Evolutionary conservation across 2,329 filamentous ascomycete species (phyloP), one percentile per base, ranked within the genome.

Genomic region (Colletotrichum sp.): DNA sequence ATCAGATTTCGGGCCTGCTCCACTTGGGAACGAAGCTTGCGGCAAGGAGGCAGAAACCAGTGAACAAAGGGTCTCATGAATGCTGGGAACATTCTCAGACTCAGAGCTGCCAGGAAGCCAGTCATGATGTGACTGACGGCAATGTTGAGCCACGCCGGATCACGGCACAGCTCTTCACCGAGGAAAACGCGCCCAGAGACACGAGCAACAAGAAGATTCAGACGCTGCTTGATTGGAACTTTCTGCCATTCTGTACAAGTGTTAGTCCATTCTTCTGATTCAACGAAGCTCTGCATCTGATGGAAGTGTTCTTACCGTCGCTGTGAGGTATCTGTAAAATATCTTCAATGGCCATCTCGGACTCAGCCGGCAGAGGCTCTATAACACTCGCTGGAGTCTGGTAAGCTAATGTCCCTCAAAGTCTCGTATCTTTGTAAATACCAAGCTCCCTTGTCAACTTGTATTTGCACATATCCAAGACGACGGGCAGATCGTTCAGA

Each of bases 121-220:
- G 86, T 81, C 18, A 85, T 69, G 15, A 86, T 86, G 77, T 87
- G 88, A 28, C 82, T 80, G 80, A 86, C 81, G 68, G 85, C 79
- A 67, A 88, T 84, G 4, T 85, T 80, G n/a, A 90, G 83, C 88
- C 88, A 90, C 48, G 84, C 81, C 32, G 84, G 78, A 77, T 90
- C 84, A 6, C 86, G 86, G 78, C 87, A 88, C 7, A 89, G 79
- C 6, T 83, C 80, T 9, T 81, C 78, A 5, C 89, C 88, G 3
- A 52, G 43, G 2, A 52, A 52, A 7, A 52, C 43, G n/a, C 43
- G 43, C 43, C 43, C 43, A 52, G 43, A 52, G 43, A 52, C 43
- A 21, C 43, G 43, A 21, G 43, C 43, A 13, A 52, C 43, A 21
- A 52, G 43, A n/a, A 52, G n/a, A 52, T 52, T 52, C 43, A 52